phyloP scores from a whole-genome alignment of 2,329 filamentous ascomycete species.

The Fusarium solani-melongenae region DNA sequence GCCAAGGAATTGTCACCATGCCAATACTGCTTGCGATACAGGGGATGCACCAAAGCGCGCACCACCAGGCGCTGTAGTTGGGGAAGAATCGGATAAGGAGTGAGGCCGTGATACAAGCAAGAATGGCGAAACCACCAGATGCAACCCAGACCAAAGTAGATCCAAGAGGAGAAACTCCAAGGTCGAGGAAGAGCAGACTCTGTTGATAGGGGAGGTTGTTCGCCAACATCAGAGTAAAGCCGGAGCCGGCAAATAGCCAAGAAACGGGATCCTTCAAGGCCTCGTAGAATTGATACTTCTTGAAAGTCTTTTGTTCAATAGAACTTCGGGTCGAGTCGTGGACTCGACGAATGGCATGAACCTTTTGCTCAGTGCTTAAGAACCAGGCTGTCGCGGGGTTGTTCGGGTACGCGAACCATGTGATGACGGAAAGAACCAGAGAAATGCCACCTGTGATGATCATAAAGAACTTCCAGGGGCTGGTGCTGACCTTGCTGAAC shows the following conservation, averaged over 20 bases:
- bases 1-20: constrained; percentile 36
- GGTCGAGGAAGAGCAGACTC: constrained; percentile 25
- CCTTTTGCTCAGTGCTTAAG: constrained; percentile 38
- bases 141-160: constrained; percentile 29
- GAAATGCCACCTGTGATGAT: constrained; percentile 26
- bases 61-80: constrained; percentile 34
- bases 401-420: constrained; percentile 27
- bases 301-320: constrained; percentile 50
- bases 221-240: constrained; percentile 51
- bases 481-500: constrained; percentile 12
- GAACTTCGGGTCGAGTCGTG: constrained; percentile 44
- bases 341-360: constrained; percentile 47
- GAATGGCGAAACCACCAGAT: constrained; percentile 23
- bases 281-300: constrained; percentile 46
- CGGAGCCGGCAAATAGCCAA: constrained; percentile 45
- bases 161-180: constrained; percentile 20
- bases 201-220: constrained; percentile 54
- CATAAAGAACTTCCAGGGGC: constrained; percentile 34
- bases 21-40: constrained; percentile 34
- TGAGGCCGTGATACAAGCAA: constrained; percentile 29
- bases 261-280: constrained; percentile 45
- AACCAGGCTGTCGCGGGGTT: constrained; percentile 35
- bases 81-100: constrained; percentile 28
- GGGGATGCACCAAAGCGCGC: constrained; percentile 35
- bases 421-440: constrained; percentile 14